These are phyloP conservation scores for Polyporus tsugae DNA, from an alignment of 1,284 basidiomycete species.

Conservation along the genomic window DNA sequence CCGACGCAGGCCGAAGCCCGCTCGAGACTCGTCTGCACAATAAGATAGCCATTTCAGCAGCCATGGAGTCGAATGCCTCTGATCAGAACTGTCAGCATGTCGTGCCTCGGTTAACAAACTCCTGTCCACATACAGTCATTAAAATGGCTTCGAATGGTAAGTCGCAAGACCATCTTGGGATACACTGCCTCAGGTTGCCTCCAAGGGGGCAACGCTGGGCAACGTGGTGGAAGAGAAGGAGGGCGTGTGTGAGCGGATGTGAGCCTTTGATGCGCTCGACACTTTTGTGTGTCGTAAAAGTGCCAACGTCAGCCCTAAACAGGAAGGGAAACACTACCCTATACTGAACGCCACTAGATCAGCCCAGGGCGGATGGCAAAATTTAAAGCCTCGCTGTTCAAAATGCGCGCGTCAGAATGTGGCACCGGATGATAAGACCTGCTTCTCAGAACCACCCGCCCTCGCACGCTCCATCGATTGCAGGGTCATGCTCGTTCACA, in stretches of 20 bases:
- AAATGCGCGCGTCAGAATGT: neutral
- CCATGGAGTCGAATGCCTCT: neutral
- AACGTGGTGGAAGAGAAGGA: neutral
- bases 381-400: neutral
- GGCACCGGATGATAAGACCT: neutral
- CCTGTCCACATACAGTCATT: neutral
- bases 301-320: neutral
- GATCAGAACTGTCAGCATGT: neutral
- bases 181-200: neutral
- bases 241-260: neutral
- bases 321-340: neutral
- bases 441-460: slow-evolving; percentile 1
- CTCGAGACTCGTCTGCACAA: neutral
- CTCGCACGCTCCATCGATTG: neutral
- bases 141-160: neutral
- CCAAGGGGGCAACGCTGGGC: neutral
- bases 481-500: neutral
- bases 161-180: neutral
- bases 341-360: neutral
- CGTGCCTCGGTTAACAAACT: neutral
- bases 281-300: neutral
- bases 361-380: neutral
- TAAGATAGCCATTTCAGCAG: neutral
- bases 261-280: neutral
- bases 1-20: neutral